Conservation (phyloP, 2,329 filamentous ascomycete species). For the Aspergillus oerlinghausenensis region DNA sequence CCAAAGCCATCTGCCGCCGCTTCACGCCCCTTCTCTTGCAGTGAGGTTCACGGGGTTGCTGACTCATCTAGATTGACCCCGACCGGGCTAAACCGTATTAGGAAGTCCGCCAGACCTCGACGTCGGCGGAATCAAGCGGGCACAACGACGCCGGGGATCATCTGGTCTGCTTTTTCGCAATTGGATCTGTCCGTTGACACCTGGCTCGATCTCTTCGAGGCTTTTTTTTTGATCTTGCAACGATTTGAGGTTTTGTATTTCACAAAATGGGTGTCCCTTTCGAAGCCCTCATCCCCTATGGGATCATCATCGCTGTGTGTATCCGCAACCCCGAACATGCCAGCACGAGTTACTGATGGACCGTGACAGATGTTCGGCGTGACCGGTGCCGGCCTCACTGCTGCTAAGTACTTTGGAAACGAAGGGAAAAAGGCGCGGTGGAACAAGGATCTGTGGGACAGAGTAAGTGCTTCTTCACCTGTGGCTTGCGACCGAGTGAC, state of each 20-base stretch:
- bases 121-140: slow-evolving; percentile 14
- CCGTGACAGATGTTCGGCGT: slow-evolving; percentile 55
- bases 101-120: slow-evolving; percentile 26
- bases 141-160: slow-evolving; percentile 1
- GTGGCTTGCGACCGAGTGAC: slow-evolving; percentile 10
- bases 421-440: slow-evolving; percentile 59
- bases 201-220: background rate
- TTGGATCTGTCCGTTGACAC: background rate
- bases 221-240: background rate
- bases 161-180: background rate
- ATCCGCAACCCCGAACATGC: slow-evolving; percentile 4
- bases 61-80: slow-evolving; percentile 26
- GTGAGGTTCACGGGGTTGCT: slow-evolving; percentile 35
- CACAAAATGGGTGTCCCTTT: slow-evolving; percentile 60
- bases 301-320: slow-evolving; percentile 58
- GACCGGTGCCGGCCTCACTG: slow-evolving; percentile 54
- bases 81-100: slow-evolving; percentile 26
- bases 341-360: slow-evolving; percentile 11
- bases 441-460: slow-evolving; percentile 61
- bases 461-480: slow-evolving; percentile 43
- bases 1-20: slow-evolving; percentile 28
- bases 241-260: slow-evolving; percentile 5
- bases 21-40: slow-evolving; percentile 28
- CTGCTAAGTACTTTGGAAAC: slow-evolving; percentile 57
- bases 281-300: slow-evolving; percentile 61